These are phyloP conservation scores for Lentinula guzmanii DNA, from an alignment of 768 basidiomycete genomes.

Conservation along the genomic window DNA sequence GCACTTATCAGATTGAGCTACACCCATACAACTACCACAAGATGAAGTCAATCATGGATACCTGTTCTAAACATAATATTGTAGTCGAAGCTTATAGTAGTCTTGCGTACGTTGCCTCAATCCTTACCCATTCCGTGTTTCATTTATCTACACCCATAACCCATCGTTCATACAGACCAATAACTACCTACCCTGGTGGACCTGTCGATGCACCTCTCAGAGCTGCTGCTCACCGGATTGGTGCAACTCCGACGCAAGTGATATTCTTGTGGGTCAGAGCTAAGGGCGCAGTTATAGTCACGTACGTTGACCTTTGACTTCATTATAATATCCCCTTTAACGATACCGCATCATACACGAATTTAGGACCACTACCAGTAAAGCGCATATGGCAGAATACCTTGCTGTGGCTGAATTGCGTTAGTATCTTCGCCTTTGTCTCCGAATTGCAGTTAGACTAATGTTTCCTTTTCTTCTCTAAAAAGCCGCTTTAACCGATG, in stretches of 20 bases:
- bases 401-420: constrained; percentile 57
- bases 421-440: constrained; percentile 16
- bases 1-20: constrained; percentile 34
- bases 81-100: constrained; percentile 52
- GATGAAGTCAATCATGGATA: constrained; percentile 42
- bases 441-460: neutral
- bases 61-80: constrained; percentile 41
- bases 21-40: constrained; percentile 54
- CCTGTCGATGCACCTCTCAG: constrained; percentile 54
- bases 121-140: neutral
- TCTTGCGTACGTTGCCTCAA: constrained; percentile 28
- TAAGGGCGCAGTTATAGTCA: constrained; percentile 65
- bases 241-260: constrained; percentile 58
- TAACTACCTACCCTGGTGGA: constrained; percentile 56
- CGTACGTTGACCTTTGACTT: constrained; percentile 30
- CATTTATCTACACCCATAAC: neutral
- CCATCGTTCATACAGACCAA: constrained; percentile 35
- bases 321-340: neutral
- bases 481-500: constrained; percentile 45
- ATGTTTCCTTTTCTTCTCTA: neutral
- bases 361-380: constrained; percentile 52
- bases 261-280: constrained; percentile 63
- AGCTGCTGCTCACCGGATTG: constrained; percentile 45
- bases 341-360: neutral
- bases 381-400: constrained; percentile 61